Conservation (phyloP, 495 filamentous ascomycete species). For the Xylaria palmicola region DNA sequence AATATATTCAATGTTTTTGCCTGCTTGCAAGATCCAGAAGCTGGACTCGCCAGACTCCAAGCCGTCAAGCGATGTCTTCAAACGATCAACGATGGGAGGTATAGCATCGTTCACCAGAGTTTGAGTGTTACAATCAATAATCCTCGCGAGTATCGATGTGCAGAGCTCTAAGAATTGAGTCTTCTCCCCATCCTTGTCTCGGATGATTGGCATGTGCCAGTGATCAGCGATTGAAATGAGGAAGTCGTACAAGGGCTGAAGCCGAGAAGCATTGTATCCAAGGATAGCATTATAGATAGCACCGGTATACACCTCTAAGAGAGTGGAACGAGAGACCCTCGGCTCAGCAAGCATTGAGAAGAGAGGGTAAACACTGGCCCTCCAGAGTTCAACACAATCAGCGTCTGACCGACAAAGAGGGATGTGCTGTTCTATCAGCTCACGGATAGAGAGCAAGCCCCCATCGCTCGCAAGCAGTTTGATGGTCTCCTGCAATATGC, state of each 20-base stretch:
- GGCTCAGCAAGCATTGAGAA: constrained; percentile 17
- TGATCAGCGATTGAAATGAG: constrained; percentile 8
- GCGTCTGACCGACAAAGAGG: neutral
- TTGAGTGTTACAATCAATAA: constrained; percentile 28
- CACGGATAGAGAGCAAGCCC: constrained; percentile 9
- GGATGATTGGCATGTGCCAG: neutral
- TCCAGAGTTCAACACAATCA: constrained; percentile 14
- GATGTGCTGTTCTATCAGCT: constrained; percentile 14
- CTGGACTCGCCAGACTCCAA: constrained; percentile 3
- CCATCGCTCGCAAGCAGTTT: constrained; percentile 15
- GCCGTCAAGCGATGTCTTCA: constrained; percentile 5
- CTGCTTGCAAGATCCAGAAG: constrained; percentile 23
- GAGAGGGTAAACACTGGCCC: constrained; percentile 11
- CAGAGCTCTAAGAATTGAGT: constrained; percentile 24
- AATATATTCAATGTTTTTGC: constrained; percentile 26
- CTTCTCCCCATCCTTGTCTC: constrained; percentile 3
- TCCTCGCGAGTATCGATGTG: constrained; percentile 21
- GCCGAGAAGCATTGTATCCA: constrained; percentile 7
- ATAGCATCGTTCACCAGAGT: constrained; percentile 22
- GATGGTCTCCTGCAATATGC: constrained; percentile 8
- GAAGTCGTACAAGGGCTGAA: constrained; percentile 18
- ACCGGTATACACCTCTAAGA: constrained; percentile 15
- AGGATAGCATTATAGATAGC: constrained; percentile 17
- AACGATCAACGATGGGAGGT: constrained; percentile 1
- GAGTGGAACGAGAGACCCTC: constrained; percentile 15